Percentiles rank a stretch among this genome's conserved stretches.
phyloP scores from a whole-genome alignment of 306 rosid genomes.

The Chamaecrista fasciculata region DNA sequence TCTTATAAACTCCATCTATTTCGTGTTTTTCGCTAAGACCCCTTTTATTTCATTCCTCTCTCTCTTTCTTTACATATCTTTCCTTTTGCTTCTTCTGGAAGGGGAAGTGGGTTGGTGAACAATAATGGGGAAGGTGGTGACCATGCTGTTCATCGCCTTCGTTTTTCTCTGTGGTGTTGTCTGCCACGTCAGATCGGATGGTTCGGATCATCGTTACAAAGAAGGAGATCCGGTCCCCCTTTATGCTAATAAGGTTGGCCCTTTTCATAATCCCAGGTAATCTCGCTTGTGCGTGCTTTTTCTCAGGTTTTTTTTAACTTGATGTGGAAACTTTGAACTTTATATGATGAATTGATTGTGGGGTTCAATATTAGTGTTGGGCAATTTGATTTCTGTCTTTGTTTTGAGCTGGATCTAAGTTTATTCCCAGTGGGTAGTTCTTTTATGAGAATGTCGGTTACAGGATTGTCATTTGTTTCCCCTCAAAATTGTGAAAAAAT shows the following conservation, averaged over 20 bases:
- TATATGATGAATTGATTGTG: background rate
- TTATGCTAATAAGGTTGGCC: conserved; percentile 29
- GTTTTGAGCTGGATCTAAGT: conserved; percentile 26
- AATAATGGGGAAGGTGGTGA: conserved; percentile 27
- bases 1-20: background rate
- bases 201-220: conserved; percentile 24
- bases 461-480: background rate
- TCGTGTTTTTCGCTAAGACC: background rate
- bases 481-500: background rate
- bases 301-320: background rate
- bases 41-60: background rate
- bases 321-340: background rate
- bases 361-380: background rate
- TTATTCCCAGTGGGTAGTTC: background rate
- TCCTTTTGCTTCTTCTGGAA: background rate
- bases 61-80: background rate
- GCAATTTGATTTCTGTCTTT: background rate
- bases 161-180: background rate
- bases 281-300: background rate
- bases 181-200: conserved; percentile 16
- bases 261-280: conserved; percentile 28
- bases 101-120: background rate
- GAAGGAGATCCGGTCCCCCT: conserved; percentile 28
- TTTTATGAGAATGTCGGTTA: background rate
- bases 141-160: background rate